These are phyloP conservation scores for Cutaneotrichosporon sp. DNA, from an alignment of 1,284 basidiomycete species.

Conservation along the genomic window DNA sequence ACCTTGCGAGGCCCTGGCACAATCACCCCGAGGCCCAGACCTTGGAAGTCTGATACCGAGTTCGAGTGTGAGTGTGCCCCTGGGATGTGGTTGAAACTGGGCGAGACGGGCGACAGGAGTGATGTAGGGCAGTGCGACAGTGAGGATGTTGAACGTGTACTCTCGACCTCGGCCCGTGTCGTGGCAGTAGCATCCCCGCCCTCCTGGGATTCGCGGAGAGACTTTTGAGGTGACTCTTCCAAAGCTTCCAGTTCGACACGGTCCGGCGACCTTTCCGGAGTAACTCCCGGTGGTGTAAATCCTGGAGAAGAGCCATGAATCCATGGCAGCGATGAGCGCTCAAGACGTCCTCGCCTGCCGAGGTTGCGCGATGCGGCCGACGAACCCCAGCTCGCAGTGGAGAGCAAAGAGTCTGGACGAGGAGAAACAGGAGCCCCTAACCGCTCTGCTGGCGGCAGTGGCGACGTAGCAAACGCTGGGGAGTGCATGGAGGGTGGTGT, in stretches of 20 bases:
- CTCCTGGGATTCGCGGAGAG: no score
- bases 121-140: not conserved
- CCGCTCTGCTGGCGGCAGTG: not conserved
- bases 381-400: conserved; percentile 1
- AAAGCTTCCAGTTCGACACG: not conserved
- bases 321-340: not conserved
- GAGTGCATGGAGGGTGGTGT: not conserved
- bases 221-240: not conserved
- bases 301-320: not conserved
- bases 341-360: not conserved
- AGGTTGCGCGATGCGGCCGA: not conserved
- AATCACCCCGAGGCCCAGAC: not conserved
- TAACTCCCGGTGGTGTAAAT: no score
- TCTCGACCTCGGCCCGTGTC: not conserved
- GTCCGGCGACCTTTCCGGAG: no score
- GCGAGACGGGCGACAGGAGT: not conserved
- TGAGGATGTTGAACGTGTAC: not conserved
- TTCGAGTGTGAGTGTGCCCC: not conserved
- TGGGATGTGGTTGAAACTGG: not conserved
- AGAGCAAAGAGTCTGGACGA: not conserved
- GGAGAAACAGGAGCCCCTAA: not conserved
- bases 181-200: no score
- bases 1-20: not conserved
- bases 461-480: not conserved
- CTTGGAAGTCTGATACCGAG: not conserved